Evolutionary conservation across 352 stramenopile genomes (phyloP).

Genomic region (Globisporangium recalcitrans): DNA sequence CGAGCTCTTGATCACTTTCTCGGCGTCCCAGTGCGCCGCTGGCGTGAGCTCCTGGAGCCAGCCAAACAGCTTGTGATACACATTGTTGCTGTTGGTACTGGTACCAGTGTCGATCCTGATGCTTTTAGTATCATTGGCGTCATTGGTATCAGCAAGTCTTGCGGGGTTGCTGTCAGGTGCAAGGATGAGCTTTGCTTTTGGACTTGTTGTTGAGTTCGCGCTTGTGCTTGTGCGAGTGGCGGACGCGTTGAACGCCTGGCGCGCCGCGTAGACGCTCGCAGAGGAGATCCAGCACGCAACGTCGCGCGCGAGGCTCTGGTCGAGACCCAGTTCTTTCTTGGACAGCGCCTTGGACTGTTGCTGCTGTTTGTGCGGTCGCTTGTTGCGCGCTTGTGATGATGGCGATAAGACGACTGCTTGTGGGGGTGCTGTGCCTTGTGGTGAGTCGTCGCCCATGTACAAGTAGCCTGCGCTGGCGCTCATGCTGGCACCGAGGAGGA

Average conservation of each 20-base stretch:
- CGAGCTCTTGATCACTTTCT: conserved; percentile 44
- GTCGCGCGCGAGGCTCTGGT: conserved; percentile 65
- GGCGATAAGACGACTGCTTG: neutral
- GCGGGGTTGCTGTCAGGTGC: neutral
- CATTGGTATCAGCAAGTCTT: conserved; percentile 3
- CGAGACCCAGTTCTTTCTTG: conserved; percentile 53
- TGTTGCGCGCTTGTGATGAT: conserved; percentile 4
- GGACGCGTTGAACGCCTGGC: conserved; percentile 46
- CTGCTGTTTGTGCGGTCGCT: conserved; percentile 20
- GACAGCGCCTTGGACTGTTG: conserved; percentile 21
- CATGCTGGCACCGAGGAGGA: conserved; percentile 47
- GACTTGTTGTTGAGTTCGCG: neutral
- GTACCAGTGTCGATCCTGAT: neutral
- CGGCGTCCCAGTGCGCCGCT: conserved; percentile 32
- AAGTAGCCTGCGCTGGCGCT: conserved; percentile 27
- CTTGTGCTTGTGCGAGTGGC: conserved; percentile 5
- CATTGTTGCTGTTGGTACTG: neutral
- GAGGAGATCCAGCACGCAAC: conserved; percentile 65
- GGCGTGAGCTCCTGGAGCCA: conserved; percentile 45
- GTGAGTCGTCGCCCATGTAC: conserved; percentile 44
- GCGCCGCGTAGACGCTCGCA: conserved; percentile 48
- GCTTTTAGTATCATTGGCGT: neutral
- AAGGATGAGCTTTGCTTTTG: conserved; percentile 13
- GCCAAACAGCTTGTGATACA: conserved; percentile 41
- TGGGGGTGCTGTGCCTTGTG: conserved; percentile 7